Percentiles rank a stretch among this genome's conserved stretches.
Evolutionary conservation across 2,329 filamentous ascomycete species (phyloP).

Genomic region (Blastomyces gilchristii): DNA sequence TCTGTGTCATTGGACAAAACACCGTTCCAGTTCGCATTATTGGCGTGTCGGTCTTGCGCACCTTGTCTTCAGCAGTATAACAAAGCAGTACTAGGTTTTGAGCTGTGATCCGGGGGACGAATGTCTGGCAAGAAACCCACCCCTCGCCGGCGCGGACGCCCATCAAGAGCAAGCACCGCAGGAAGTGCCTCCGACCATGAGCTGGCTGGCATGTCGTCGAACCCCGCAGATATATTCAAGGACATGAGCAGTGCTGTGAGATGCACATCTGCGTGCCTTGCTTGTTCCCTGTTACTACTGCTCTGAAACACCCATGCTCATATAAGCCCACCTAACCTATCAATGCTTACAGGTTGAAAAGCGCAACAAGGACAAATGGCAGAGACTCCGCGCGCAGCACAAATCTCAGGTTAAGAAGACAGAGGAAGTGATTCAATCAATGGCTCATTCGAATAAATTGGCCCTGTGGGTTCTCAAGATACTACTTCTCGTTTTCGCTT

Average conservation of each 20-base stretch:
- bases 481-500: not conserved
- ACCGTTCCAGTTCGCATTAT: not conserved
- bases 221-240: conserved; percentile 12
- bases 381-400: conserved; percentile 15
- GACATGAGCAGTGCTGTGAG: conserved; percentile 16
- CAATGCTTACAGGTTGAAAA: conserved; percentile 11
- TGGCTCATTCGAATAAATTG: conserved; percentile 7
- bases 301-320: not conserved
- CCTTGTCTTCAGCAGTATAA: too few species aligned
- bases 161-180: not conserved
- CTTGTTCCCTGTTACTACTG: not conserved
- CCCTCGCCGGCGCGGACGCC: not conserved
- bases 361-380: conserved; percentile 11
- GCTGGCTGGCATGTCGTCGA: not conserved
- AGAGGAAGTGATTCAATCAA: conserved; percentile 11
- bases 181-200: conserved; percentile 5
- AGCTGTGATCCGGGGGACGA: not conserved
- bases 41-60: too few species aligned
- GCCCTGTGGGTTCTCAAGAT: conserved; percentile 10
- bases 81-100: not conserved
- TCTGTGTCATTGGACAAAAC: not conserved
- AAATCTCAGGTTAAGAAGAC: conserved; percentile 11
- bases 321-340: conserved; percentile 4
- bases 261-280: conserved; percentile 3
- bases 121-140: not conserved